Percentiles rank a stretch among this genome's conserved stretches.
phyloP scores from a whole-genome alignment of 1,284 basidiomycete genomes.

The Ganoderma multipileum region DNA sequence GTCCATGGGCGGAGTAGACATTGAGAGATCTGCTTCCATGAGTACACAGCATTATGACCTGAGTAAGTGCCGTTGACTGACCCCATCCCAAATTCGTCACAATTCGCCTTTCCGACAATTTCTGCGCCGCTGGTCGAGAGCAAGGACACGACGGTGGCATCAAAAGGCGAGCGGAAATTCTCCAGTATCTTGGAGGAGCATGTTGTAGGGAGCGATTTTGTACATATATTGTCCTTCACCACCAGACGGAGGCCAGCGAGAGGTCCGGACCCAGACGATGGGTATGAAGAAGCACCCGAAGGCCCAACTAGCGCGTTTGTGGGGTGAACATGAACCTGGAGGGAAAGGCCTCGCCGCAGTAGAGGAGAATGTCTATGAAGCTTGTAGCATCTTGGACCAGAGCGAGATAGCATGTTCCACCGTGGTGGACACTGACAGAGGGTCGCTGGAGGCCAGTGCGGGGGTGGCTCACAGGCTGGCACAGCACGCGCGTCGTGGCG shows the following conservation, averaged over 20 bases:
- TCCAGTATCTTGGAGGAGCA: constrained; percentile 81
- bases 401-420: constrained; percentile 22
- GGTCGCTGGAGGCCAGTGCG: no score
- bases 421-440: not conserved
- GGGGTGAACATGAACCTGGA: not conserved
- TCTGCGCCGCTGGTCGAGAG: constrained; percentile 73
- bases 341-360: not conserved
- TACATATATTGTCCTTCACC: constrained; percentile 90
- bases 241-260: constrained; percentile 62
- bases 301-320: constrained; percentile 60
- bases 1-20: constrained; percentile 71
- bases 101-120: constrained; percentile 91
- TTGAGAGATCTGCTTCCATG: constrained; percentile 69
- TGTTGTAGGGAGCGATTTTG: constrained; percentile 71
- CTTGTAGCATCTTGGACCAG: constrained; percentile 33
- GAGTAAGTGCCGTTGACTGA: constrained; percentile 40
- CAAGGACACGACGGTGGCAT: constrained; percentile 83
- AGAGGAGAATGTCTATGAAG: constrained; percentile 31
- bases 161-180: constrained; percentile 83
- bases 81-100: constrained; percentile 99
- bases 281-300: not conserved
- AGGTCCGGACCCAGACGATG: constrained; percentile 29
- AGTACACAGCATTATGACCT: constrained; percentile 26
- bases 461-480: not conserved
- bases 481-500: not conserved